A percentile compares a stretch with the other conserved stretches of the same genome.
phyloP scores from a whole-genome alignment of 352 stramenopile genomes.

The Globisporangium megalacanthum region DNA sequence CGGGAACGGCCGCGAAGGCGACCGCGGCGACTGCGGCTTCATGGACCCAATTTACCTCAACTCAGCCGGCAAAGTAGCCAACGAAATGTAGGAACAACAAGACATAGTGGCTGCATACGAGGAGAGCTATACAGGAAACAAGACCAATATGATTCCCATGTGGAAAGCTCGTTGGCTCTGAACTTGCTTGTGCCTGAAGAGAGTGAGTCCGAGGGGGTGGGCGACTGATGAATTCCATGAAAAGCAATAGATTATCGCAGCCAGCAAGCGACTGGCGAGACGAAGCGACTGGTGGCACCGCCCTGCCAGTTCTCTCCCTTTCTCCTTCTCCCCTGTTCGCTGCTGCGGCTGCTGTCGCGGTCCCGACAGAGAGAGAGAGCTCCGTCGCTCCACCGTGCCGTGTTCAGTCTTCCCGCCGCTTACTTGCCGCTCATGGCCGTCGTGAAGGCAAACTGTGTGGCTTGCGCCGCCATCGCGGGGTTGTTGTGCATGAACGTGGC shows the following conservation, averaged over 20 bases:
- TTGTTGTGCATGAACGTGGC: conserved; percentile 81
- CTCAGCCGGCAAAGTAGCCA: conserved; percentile 55
- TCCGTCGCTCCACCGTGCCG: no score
- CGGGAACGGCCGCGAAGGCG: conserved; percentile 71
- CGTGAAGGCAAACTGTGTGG: conserved; percentile 74
- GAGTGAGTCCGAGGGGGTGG: no score
- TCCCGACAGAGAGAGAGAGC: no score
- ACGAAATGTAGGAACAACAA: conserved; percentile 17
- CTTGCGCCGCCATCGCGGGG: conserved; percentile 67
- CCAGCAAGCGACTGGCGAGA: neutral
- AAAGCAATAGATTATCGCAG: neutral
- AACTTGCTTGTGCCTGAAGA: no score
- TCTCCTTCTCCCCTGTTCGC: neutral
- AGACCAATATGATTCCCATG: no score
- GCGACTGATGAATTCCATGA: neutral
- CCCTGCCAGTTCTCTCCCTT: neutral
- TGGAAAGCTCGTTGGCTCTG: no score
- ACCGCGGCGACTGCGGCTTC: conserved; percentile 90
- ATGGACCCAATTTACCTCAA: conserved; percentile 68
- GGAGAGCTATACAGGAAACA: no score
- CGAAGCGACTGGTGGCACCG: neutral
- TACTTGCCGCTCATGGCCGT: conserved; percentile 24
- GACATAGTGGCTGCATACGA: no score
- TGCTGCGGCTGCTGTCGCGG: neutral
- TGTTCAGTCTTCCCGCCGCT: neutral